phyloP scores from a whole-genome alignment of 257 asterid genomes.

The Solanum peruvianum region DNA sequence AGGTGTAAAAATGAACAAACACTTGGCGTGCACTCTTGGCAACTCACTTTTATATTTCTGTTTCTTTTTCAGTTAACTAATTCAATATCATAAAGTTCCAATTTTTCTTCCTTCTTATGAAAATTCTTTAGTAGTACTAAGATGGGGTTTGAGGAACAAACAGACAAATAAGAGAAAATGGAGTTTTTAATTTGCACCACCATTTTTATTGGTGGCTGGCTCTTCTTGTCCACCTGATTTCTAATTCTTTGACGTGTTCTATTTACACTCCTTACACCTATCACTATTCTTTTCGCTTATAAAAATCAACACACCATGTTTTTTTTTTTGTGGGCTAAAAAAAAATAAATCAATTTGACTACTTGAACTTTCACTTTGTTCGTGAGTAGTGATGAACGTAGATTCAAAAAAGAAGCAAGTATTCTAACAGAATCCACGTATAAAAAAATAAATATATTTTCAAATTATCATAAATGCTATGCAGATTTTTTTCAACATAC shows the following conservation, averaged over 20 bases:
- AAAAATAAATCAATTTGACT: no score
- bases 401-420: no score
- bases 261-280: not conserved
- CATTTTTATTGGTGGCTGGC: not conserved
- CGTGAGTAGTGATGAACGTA: fast-evolving
- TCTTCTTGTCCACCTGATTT: not conserved
- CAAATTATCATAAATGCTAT: no score
- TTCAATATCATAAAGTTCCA: not conserved
- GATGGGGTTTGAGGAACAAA: not conserved
- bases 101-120: not conserved
- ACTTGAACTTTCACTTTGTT: no score
- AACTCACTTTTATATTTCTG: not conserved
- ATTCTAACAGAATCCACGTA: no score
- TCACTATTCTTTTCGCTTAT: not conserved
- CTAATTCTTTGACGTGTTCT: not conserved
- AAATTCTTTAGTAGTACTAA: not conserved
- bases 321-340: no score
- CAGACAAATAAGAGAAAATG: not conserved
- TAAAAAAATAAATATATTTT: no score
- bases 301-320: not conserved
- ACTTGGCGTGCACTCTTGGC: not conserved
- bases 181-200: not conserved
- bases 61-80: not conserved
- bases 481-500: no score
- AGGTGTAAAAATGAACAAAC: not conserved